These are phyloP conservation scores for Chrysanthemum lavandulifolium DNA, from an alignment of 129 eudicot species.

Conservation along the genomic window DNA sequence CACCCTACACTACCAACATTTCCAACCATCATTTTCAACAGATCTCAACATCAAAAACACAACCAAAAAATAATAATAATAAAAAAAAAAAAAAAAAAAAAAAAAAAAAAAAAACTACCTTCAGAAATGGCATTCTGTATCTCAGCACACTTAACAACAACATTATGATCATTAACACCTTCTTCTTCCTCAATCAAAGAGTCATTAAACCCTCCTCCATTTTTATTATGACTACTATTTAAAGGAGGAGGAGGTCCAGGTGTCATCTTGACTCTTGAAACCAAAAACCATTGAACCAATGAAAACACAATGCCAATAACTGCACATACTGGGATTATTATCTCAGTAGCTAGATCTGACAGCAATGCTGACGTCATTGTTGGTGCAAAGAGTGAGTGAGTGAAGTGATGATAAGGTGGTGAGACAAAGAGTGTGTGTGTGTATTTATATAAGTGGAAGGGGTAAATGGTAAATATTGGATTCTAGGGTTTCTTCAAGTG, in stretches of 20 bases:
- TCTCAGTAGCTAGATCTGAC: slow-evolving; percentile 80
- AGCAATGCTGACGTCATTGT: slow-evolving; percentile 50
- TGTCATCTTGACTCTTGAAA: slow-evolving; percentile 65
- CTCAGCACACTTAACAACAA: slow-evolving; percentile 76
- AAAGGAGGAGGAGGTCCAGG: slow-evolving; percentile 37
- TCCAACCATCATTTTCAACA: no score
- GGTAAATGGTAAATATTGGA: slow-evolving; percentile 6
- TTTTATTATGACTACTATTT: slow-evolving; percentile 39
- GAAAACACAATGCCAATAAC: slow-evolving; percentile 75
- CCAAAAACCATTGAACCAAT: slow-evolving; percentile 72
- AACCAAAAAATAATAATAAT: no score
- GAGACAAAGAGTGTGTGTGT: neutral
- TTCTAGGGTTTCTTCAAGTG: neutral
- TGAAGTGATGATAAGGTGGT: neutral
- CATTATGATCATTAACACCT: slow-evolving; percentile 71
- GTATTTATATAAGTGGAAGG: slow-evolving; percentile 22
- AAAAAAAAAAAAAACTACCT: slow-evolving; percentile 40
- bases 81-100: neutral
- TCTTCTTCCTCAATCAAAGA: slow-evolving; percentile 89
- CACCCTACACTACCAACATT: no score
- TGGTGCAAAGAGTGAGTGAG: neutral
- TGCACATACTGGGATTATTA: slow-evolving; percentile 79
- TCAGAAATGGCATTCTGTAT: slow-evolving; percentile 91
- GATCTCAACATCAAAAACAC: no score
- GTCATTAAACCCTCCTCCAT: slow-evolving; percentile 52